Evolutionary conservation across 306 rosid genomes (phyloP), one percentile per base, ranked within the genome.

Genomic region (Lablab purpureus): DNA sequence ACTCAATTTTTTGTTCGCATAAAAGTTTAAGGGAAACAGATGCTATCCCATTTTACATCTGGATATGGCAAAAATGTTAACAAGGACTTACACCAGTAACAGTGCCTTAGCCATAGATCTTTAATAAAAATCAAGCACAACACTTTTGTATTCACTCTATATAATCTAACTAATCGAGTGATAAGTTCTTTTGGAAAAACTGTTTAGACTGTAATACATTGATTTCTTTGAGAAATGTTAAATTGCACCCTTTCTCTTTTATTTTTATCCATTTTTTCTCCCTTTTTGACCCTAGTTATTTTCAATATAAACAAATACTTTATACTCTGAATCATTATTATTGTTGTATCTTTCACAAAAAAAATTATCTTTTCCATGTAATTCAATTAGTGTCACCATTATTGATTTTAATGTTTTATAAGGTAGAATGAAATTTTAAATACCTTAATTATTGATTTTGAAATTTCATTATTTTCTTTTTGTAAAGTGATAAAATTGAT

Each of bases 21-120:
- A 1, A 27, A 11, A 59, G 34, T 46, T 75, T 62, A 5, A 47
- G 22, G 28, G 41, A 30, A 60, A n/a, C 17, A 45, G 58, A 75
- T 52, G 23, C 7, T 62, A 19, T 47, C 68, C 45, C 11, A 47
- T 64, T 64, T 64, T 51, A 54, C 40, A 27, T 74, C n/a, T n/a
- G n/a, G n/a, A n/a, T n/a, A n/a, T n/a, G n/a, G n/a, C n/a, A n/a
- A n/a, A n/a, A n/a, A n/a, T n/a, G 30, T 59, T 45, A 59, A 27
- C 21, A 43, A 17, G 56, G 55, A 58, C 43, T 60, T 47, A 41
- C 4, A 67, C 7, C 15, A n/a, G 7, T 71, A 30, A n/a, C 10
- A 6, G 23, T 4, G 2, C 19, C 76, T 19, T 51, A 12, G 15
- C 19, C 14, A 36, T 15, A 58, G 1, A 45, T 52, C 2, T 10